Conservation (phyloP, 805 yeast genomes). For the Candida boleticola region DNA sequence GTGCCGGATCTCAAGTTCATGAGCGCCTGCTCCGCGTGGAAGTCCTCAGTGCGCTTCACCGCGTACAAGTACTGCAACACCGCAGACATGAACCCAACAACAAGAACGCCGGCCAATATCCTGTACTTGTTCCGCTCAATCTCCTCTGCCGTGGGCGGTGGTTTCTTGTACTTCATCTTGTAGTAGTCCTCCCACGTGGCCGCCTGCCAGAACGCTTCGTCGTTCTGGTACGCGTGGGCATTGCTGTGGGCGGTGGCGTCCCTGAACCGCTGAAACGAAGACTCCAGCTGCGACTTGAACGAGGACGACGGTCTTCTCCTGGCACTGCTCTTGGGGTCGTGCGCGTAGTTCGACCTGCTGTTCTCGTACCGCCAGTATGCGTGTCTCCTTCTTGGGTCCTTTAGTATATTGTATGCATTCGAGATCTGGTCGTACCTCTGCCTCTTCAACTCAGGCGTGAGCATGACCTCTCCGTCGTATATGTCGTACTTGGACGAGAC, state of each 20-base stretch:
- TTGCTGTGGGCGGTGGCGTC: neutral
- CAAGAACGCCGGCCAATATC: constrained; percentile 34
- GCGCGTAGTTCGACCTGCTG: neutral
- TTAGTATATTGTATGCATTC: constrained; percentile 40
- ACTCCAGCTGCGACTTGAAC: neutral
- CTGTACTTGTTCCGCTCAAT: constrained; percentile 42
- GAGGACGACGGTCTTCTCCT: constrained; percentile 1
- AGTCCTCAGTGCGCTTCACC: constrained; percentile 31
- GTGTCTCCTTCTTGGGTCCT: constrained; percentile 47
- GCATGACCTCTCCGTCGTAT: constrained; percentile 21
- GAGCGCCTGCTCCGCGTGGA: constrained; percentile 20
- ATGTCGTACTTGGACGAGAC: constrained; percentile 26
- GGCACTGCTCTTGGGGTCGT: neutral
- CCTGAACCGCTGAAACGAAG: constrained; percentile 1
- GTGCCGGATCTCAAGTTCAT: constrained; percentile 28
- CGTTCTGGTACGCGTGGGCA: constrained; percentile 13
- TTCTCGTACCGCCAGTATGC: constrained; percentile 24
- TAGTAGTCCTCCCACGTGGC: constrained; percentile 66
- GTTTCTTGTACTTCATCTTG: constrained; percentile 35
- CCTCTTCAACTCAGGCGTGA: constrained; percentile 33
- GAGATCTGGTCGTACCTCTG: constrained; percentile 30
- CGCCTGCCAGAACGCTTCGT: constrained; percentile 56
- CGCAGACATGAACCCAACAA: constrained; percentile 29
- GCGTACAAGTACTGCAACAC: constrained; percentile 38
- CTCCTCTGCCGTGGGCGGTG: constrained; percentile 41